A percentile compares a stretch with the other conserved stretches of the same genome.
These are phyloP conservation scores for Marchantia paleacea DNA, from an alignment of 225 moss, liverwort and hornwort genomes.

Conservation along the genomic window DNA sequence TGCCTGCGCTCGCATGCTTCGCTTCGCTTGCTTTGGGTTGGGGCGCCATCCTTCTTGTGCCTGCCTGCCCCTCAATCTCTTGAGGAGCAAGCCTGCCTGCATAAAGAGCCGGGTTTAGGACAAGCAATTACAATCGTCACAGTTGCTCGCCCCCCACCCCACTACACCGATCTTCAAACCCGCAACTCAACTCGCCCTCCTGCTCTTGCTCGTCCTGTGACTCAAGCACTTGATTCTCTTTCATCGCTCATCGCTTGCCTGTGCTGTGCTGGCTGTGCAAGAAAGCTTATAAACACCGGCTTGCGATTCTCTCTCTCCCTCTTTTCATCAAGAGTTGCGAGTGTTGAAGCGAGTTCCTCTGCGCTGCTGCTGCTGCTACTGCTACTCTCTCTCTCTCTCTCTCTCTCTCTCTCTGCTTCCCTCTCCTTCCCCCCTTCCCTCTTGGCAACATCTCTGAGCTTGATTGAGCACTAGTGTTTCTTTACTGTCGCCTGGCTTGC, in stretches of 20 bases:
- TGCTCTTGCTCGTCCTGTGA: not conserved
- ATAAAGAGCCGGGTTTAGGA: slow-evolving; percentile 38
- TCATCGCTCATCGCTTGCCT: no score
- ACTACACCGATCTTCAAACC: not conserved
- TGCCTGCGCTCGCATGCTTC: slow-evolving; percentile 14
- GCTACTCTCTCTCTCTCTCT: not conserved
- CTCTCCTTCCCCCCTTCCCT: not conserved
- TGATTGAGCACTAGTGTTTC: not conserved
- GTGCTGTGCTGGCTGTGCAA: not conserved
- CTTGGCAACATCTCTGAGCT: not conserved
- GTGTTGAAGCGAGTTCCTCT: not conserved
- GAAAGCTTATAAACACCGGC: slow-evolving; percentile 11
- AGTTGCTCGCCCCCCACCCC: not conserved
- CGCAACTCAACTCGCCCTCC: not conserved
- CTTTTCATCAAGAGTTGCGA: slow-evolving; percentile 15
- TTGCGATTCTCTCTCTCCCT: slow-evolving; percentile 12
- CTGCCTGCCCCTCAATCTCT: slow-evolving; percentile 25
- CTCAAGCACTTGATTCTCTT: not conserved
- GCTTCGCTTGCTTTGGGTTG: slow-evolving; percentile 1
- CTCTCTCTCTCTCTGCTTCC: not conserved
- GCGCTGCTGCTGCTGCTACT: not conserved
- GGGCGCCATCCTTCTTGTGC: slow-evolving; percentile 1
- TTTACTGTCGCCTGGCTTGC: not conserved
- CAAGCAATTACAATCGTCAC: slow-evolving; percentile 28
- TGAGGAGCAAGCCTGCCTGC: slow-evolving; percentile 20